Conservation (phyloP, 139 green algal genomes). For the Volvox reticuliferus region DNA sequence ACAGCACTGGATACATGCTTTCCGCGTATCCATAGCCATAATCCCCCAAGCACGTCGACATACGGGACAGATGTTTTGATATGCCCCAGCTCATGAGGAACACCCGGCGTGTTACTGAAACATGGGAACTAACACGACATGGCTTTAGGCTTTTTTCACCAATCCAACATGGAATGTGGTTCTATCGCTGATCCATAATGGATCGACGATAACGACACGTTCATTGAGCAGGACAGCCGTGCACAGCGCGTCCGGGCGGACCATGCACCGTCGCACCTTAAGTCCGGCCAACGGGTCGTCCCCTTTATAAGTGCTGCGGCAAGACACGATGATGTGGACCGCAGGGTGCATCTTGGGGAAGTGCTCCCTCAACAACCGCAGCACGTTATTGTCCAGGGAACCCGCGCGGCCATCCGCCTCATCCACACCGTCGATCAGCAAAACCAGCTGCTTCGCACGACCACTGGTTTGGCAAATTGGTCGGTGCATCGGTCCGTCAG, state of each 20-base stretch:
- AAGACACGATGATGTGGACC: slow-evolving; percentile 18
- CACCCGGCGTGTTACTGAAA: no score
- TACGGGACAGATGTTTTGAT: no score
- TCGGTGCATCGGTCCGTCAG: not conserved
- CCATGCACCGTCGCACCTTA: not conserved
- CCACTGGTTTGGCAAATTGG: not conserved
- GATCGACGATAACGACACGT: not conserved
- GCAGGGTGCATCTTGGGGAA: slow-evolving; percentile 39
- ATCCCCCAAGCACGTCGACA: no score
- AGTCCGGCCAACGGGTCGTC: slow-evolving; percentile 32
- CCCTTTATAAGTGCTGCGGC: not conserved
- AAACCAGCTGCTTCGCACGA: slow-evolving; percentile 36
- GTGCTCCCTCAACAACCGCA: slow-evolving; percentile 39
- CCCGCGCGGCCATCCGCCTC: slow-evolving; percentile 36
- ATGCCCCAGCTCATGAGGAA: no score
- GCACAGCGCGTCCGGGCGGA: not conserved
- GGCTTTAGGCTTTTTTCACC: no score
- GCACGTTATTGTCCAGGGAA: slow-evolving; percentile 42
- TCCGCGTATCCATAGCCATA: no score
- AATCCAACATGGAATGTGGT: no score
- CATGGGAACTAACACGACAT: no score
- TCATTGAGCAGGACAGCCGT: not conserved
- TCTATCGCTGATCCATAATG: no score
- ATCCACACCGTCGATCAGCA: slow-evolving; percentile 36
- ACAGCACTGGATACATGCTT: no score